Base-by-base conservation (phyloP, 2,329 filamentous ascomycete species). In the Penicillium sp. region DNA sequence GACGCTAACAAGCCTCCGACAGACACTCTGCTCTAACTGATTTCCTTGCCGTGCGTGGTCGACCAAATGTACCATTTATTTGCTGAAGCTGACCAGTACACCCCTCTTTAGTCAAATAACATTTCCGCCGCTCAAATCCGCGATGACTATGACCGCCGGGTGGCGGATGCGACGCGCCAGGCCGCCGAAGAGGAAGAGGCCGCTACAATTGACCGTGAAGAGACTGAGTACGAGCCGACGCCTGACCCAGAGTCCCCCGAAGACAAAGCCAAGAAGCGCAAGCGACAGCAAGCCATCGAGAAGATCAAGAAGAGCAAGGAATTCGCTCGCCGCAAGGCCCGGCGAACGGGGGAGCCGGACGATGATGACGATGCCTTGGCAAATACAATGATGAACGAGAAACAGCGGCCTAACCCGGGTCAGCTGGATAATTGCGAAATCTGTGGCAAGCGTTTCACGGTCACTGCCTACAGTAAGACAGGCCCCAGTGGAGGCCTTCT, bases 351-450 rank as follows among this genome's bases (percentile, higher is more conserved):
- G 8, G 73, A 75, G 16, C 66, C 71, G 31, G 72, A 74, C 48
- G 71, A 74, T 25, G 75, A 78, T 38, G 77, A 79, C 25, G 55
- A 79, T 51, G 68, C 73, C 43, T 63, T 80, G 25, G 74, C 72
- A 5, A 63, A 68, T 45, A 75, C 80, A 46, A 80, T 83, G 62
- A 77, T 82, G 71, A 78, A 81, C 67, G 77, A 80, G 60, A 84
- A 83, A 61, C 62, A 68, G 20, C 68, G 67, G 24, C 85, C 86
- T 1, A 69, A 86, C n/a, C 89, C 90, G 1, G 91, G 90, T 2
- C 92, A 97, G 70, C 83, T 92, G 65, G 90, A 89, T 57, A 92
- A 96, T 60, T 97, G 92, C 67, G 90, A 89, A 56, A 75, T 86
- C 3, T 97, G 92, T 69, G 80, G 81, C 39, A 95, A 94, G 56